Conservation (phyloP, 2,329 filamentous ascomycete species). For the Gaeumannomyces tritici region DNA sequence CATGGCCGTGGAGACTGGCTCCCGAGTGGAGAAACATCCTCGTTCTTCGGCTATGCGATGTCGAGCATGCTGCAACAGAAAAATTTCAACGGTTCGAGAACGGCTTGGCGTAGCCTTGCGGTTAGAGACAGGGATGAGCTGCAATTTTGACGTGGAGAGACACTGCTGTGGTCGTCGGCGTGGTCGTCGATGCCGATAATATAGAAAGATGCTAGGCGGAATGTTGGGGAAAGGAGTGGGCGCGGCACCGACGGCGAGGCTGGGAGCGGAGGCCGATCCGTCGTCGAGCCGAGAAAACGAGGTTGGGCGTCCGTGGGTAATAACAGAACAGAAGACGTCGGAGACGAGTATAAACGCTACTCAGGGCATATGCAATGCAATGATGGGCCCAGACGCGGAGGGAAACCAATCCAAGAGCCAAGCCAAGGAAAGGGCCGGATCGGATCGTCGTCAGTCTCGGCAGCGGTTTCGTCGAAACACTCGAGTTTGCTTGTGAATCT, state of each 20-base stretch:
- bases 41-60: slow-evolving; percentile 6
- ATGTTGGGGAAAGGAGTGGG: neutral
- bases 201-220: neutral
- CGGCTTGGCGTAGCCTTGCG: neutral
- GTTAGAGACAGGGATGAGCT: no score
- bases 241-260: no score
- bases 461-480: neutral
- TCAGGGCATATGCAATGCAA: neutral
- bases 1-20: slow-evolving; percentile 50
- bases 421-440: neutral
- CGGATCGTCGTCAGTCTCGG: neutral
- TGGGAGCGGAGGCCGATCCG: neutral
- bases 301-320: neutral
- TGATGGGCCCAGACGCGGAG: neutral
- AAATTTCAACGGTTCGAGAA: neutral
- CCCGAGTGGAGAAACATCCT: slow-evolving; percentile 51
- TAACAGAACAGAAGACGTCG: neutral
- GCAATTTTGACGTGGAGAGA: neutral
- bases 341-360: neutral
- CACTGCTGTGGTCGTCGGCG: neutral
- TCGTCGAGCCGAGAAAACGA: neutral
- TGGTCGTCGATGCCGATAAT: neutral
- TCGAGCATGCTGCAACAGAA: neutral
- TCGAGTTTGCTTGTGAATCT: neutral
- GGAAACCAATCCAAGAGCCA: neutral